Percentiles rank a stretch among this genome's conserved stretches.
These are phyloP conservation scores for Elsinoe perseae DNA, from an alignment of 2,329 filamentous ascomycete species.

Conservation along the genomic window DNA sequence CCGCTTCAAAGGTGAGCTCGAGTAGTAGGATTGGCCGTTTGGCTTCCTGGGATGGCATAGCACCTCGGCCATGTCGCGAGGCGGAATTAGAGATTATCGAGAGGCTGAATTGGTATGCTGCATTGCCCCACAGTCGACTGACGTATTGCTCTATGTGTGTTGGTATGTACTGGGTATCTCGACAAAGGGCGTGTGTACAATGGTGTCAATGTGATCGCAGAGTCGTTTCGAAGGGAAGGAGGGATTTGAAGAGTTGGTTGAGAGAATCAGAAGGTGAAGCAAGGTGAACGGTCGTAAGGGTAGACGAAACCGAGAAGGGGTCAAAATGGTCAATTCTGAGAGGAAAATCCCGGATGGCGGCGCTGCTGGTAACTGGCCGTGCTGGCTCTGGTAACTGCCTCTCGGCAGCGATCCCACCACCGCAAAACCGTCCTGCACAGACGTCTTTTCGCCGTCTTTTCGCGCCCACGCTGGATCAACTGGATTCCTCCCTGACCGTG, in stretches of 20 bases:
- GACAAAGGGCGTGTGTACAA: not conserved
- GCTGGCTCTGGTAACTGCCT: not conserved
- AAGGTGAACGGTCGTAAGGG: not conserved
- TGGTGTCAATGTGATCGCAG: not conserved
- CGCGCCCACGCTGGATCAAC: not conserved
- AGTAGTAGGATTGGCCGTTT: constrained; percentile 37
- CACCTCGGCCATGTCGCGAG: constrained; percentile 36
- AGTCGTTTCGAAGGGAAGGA: not conserved
- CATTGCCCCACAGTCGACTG: constrained; percentile 13
- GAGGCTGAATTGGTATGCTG: constrained; percentile 1
- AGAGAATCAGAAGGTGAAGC: constrained; percentile 6
- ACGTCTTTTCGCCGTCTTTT: not conserved
- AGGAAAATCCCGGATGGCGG: constrained; percentile 6
- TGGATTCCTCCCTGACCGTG: not conserved
- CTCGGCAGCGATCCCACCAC: constrained; percentile 1
- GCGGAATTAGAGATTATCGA: constrained; percentile 12
- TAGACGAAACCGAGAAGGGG: not conserved
- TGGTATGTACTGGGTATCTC: not conserved
- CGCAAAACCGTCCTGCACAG: constrained; percentile 3
- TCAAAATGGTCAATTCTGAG: not conserved
- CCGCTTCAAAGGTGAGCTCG: constrained; percentile 34
- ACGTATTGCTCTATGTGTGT: not conserved
- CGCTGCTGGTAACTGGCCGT: not conserved
- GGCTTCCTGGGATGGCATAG: constrained; percentile 34
- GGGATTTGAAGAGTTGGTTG: not conserved